phyloP scores from a whole-genome alignment of 495 filamentous ascomycete genomes.

The Neurospora discreta region DNA sequence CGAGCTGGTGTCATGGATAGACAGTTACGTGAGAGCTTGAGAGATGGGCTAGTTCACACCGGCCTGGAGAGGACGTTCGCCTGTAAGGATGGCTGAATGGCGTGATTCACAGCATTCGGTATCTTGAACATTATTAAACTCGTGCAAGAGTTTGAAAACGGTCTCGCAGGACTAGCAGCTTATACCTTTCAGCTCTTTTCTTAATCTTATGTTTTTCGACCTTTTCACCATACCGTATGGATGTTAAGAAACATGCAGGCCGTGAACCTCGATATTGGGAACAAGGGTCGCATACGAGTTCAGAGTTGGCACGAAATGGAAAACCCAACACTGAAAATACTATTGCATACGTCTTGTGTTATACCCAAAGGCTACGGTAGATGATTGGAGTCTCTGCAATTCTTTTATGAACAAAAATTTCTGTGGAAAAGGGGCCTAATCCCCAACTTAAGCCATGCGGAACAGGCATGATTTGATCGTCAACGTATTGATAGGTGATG shows the following conservation, averaged over 20 bases:
- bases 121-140: not conserved
- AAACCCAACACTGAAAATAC: not conserved
- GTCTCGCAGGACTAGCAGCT: not conserved
- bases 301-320: not conserved
- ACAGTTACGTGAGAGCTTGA: not conserved
- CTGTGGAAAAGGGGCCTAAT: not conserved
- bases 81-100: not conserved
- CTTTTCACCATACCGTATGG: not conserved
- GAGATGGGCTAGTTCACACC: not conserved
- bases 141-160: not conserved
- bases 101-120: not conserved
- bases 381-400: not conserved
- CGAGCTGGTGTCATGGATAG: not conserved
- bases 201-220: too few relatives aligned
- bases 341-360: not conserved
- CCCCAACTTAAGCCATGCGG: not conserved
- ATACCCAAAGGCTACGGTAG: not conserved
- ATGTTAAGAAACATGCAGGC: not conserved
- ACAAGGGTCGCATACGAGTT: not conserved
- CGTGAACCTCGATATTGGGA: not conserved
- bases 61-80: not conserved
- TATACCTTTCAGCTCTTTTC: not conserved
- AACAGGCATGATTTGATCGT: not conserved
- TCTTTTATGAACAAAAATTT: not conserved
- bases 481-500: not conserved